Conservation (phyloP, 257 asterid genomes). For the Salvia miltiorrhiza region DNA sequence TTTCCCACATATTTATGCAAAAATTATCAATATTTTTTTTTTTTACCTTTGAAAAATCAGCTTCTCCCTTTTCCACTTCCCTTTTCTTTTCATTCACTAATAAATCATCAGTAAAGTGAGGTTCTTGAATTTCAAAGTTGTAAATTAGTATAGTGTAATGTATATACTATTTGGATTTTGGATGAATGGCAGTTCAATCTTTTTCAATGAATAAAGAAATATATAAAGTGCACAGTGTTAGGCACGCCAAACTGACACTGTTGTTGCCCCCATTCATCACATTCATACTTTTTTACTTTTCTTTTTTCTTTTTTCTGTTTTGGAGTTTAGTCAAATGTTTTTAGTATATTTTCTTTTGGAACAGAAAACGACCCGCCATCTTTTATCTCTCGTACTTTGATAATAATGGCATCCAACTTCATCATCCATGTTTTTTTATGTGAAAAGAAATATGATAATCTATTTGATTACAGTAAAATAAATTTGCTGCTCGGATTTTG, state of each 20-base stretch:
- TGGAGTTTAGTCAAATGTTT: conserved; percentile 30
- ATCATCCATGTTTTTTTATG: conserved; percentile 9
- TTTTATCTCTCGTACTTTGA: conserved; percentile 39
- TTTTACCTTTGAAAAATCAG: neutral
- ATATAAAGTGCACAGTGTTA: conserved; percentile 36
- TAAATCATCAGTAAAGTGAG: conserved; percentile 33
- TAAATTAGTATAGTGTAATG: neutral
- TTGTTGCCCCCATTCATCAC: conserved; percentile 34
- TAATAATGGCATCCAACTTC: conserved; percentile 46
- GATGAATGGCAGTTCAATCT: conserved; percentile 1
- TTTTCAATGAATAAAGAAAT: conserved; percentile 22
- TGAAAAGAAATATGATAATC: neutral
- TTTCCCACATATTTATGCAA: conserved; percentile 23
- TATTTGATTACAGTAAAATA: conserved; percentile 9
- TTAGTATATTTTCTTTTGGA: conserved; percentile 28
- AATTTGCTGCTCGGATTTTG: conserved; percentile 13
- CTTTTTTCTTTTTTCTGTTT: neutral
- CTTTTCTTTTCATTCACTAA: conserved; percentile 28
- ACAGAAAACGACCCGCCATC: conserved; percentile 49
- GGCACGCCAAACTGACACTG: conserved; percentile 94
- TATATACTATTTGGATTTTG: neutral
- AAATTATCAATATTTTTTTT: neutral
- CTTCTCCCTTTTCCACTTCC: neutral
- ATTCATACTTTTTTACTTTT: neutral
- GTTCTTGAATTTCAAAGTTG: neutral